phyloP scores from a whole-genome alignment of 2,329 filamentous ascomycete species.

The Arthrobotrys entomopaga region DNA sequence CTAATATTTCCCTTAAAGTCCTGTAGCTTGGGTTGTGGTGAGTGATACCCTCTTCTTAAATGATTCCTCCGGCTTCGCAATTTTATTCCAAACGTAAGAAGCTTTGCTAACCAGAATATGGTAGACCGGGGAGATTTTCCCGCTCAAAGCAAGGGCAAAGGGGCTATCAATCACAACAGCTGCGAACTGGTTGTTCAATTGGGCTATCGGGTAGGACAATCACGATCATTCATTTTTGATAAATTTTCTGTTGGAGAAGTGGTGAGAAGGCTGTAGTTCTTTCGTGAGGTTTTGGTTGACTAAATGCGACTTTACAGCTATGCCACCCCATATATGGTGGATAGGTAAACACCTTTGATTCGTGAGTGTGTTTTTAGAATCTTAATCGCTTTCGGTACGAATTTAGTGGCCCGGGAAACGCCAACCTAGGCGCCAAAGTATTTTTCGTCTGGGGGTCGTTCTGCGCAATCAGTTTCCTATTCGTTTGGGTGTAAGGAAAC shows the following conservation, averaged over 20 bases:
- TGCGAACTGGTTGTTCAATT: conserved; percentile 82
- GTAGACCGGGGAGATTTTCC: conserved; percentile 74
- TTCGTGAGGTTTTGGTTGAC: no score
- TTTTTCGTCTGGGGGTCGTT: conserved; percentile 86
- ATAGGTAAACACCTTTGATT: conserved; percentile 6
- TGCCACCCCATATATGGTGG: conserved; percentile 28
- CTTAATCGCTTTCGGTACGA: not conserved
- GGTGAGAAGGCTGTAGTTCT: not conserved
- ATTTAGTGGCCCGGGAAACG: conserved; percentile 66
- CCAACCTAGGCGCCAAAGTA: conserved; percentile 74
- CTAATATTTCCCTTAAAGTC: not conserved
- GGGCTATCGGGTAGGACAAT: conserved; percentile 60
- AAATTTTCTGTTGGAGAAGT: not conserved
- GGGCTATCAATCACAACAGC: conserved; percentile 79
- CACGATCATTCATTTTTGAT: no score
- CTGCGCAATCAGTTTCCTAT: conserved; percentile 75
- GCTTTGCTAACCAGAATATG: not conserved
- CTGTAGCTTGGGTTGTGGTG: conserved; percentile 3
- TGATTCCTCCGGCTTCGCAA: no score
- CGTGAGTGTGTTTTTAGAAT: no score
- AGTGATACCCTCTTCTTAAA: not conserved
- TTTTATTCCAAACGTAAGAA: no score
- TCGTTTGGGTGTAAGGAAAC: conserved; percentile 68
- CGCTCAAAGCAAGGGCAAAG: conserved; percentile 76
- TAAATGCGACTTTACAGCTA: conserved; percentile 3